Evolutionary conservation across 164 flowering plant genomes (phyloP).

Genomic region (Echeveria elegans): DNA sequence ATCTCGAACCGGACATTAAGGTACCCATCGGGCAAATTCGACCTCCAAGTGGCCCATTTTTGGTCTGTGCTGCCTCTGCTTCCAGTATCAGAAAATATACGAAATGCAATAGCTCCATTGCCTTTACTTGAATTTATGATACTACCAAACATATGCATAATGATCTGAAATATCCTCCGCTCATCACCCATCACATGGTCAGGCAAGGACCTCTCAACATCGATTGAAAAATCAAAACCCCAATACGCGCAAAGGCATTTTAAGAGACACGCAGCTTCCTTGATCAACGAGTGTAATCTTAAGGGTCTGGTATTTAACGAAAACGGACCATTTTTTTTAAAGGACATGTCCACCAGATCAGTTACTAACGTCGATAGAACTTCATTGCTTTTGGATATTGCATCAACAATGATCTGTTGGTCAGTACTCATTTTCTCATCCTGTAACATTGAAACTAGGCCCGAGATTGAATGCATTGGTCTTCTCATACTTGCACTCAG

Average conservation of each 20-base stretch:
- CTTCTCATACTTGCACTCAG: constrained; percentile 83
- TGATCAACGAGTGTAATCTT: constrained; percentile 57
- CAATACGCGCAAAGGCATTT: constrained; percentile 57
- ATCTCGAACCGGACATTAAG: constrained; percentile 58
- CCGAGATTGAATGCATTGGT: constrained; percentile 87
- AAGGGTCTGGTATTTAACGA: constrained; percentile 52
- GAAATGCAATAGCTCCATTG: constrained; percentile 37
- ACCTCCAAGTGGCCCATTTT: constrained; percentile 58
- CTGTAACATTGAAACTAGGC: constrained; percentile 66
- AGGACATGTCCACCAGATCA: constrained; percentile 70
- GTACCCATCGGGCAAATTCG: constrained; percentile 45
- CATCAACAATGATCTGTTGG: constrained; percentile 48
- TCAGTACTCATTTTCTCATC: constrained; percentile 44
- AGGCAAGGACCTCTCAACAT: constrained; percentile 53
- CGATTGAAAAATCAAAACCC: constrained; percentile 49
- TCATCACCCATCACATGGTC: constrained; percentile 77
- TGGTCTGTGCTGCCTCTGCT: constrained; percentile 48
- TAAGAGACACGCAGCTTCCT: constrained; percentile 79
- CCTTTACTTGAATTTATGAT: constrained; percentile 37
- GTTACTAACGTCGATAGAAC: constrained; percentile 70
- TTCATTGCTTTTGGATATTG: constrained; percentile 60
- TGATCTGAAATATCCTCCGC: constrained; percentile 79
- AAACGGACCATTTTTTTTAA: constrained; percentile 50
- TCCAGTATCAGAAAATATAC: constrained; percentile 33
- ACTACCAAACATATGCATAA: constrained; percentile 83